These are phyloP conservation scores for Cicer chorassanicum DNA, from an alignment of 306 rosid species.

Conservation along the genomic window DNA sequence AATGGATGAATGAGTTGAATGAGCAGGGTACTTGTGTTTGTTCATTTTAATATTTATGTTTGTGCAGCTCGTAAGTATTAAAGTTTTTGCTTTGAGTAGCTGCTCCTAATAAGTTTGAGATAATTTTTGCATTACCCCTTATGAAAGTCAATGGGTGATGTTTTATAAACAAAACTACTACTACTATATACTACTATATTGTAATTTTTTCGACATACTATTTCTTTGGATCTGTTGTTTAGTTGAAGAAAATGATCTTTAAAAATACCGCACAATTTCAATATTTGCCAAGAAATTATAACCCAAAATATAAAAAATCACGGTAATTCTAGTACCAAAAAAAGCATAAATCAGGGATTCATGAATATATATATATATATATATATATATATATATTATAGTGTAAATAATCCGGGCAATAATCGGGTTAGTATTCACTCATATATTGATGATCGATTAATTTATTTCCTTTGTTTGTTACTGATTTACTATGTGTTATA, in stretches of 20 bases:
- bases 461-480: too few relatives aligned
- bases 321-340: too few relatives aligned
- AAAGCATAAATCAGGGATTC: too few relatives aligned
- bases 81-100: slow-evolving; percentile 32
- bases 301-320: too few relatives aligned
- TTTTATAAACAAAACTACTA: neutral
- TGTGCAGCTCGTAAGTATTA: neutral
- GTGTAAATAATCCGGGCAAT: too few relatives aligned
- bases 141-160: slow-evolving; percentile 20
- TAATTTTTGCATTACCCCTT: slow-evolving; percentile 35
- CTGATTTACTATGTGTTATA: too few relatives aligned
- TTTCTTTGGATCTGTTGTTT: neutral
- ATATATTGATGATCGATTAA: too few relatives aligned
- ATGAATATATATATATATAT: too few relatives aligned
- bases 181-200: neutral
- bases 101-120: neutral
- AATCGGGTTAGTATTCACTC: too few relatives aligned
- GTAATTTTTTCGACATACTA: neutral
- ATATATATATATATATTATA: too few relatives aligned
- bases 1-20: slow-evolving; percentile 33
- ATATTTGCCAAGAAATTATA: too few relatives aligned
- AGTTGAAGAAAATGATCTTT: neutral
- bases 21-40: neutral
- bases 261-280: neutral
- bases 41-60: neutral